phyloP scores from a whole-genome alignment of 805 yeast species.

The Cyberlindnera suaveolens region DNA sequence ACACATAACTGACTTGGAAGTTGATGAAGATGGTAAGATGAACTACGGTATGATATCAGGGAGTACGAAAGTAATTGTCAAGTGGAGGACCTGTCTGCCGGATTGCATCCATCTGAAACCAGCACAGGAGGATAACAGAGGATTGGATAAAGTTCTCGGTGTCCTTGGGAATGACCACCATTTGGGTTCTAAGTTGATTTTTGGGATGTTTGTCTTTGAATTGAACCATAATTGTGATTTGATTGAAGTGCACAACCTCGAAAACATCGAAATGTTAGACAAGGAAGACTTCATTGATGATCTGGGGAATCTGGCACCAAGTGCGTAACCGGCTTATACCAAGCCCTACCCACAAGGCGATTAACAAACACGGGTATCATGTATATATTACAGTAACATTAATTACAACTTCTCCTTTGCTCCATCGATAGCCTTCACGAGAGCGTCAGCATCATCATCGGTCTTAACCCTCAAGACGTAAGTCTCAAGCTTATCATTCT shows the following conservation, averaged over 20 bases:
- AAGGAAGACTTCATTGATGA: slow-evolving; percentile 20
- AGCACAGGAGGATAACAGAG: neutral
- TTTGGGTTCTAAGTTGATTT: slow-evolving; percentile 14
- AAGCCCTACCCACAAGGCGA: neutral
- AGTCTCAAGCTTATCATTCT: slow-evolving; percentile 53
- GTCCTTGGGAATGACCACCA: neutral
- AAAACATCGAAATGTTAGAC: slow-evolving; percentile 56
- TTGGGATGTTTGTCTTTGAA: slow-evolving; percentile 63
- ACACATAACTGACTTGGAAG: slow-evolving; percentile 34
- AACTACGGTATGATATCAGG: slow-evolving; percentile 10
- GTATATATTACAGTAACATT: too few species aligned
- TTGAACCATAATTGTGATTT: slow-evolving; percentile 47
- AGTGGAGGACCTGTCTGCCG: slow-evolving; percentile 53
- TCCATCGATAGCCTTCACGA: slow-evolving; percentile 29
- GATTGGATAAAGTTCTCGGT: neutral
- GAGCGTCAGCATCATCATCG: slow-evolving; percentile 54
- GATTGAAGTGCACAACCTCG: slow-evolving; percentile 60
- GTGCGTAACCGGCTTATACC: neutral
- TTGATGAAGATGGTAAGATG: slow-evolving; percentile 10
- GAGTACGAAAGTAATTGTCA: slow-evolving; percentile 43
- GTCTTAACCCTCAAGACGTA: slow-evolving; percentile 76
- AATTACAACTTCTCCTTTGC: slow-evolving; percentile 8
- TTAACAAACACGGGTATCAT: too few species aligned
- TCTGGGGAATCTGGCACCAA: slow-evolving; percentile 2
- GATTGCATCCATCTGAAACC: slow-evolving; percentile 42